These are phyloP conservation scores for Vigna unguiculata DNA, from an alignment of 306 rosid species.

Conservation along the genomic window DNA sequence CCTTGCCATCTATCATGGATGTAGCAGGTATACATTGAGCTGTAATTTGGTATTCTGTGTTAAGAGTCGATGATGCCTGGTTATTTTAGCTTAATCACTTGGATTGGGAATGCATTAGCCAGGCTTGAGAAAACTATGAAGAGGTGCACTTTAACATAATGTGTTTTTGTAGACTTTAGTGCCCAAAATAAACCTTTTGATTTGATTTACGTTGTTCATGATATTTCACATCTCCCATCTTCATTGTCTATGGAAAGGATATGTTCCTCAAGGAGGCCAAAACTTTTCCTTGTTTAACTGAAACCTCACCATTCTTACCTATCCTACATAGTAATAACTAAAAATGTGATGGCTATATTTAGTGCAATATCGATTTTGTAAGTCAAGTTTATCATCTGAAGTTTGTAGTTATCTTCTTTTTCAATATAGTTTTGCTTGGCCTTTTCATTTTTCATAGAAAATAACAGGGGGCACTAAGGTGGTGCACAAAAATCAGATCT, in stretches of 20 bases:
- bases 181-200: constrained; percentile 24
- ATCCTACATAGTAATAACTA: constrained; percentile 11
- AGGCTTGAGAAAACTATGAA: constrained; percentile 7
- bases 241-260: constrained; percentile 18
- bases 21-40: constrained; percentile 69
- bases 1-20: constrained; percentile 79
- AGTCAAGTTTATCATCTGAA: constrained; percentile 16
- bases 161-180: constrained; percentile 33
- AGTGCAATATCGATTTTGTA: constrained; percentile 9
- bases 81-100: constrained; percentile 12
- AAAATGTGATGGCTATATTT: not conserved
- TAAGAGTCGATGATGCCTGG: constrained; percentile 24
- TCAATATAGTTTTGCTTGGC: not conserved
- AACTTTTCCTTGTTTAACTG: constrained; percentile 31
- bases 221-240: constrained; percentile 19
- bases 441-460: constrained; percentile 12
- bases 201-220: constrained; percentile 29
- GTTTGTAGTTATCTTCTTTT: constrained; percentile 14
- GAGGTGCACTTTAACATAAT: not conserved
- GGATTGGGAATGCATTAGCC: constrained; percentile 17
- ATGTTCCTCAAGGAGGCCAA: constrained; percentile 18
- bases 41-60: constrained; percentile 7
- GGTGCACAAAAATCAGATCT: constrained; percentile 17
- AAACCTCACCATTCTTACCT: constrained; percentile 25
- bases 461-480: not conserved